Evolutionary conservation across 2,329 filamentous ascomycete species (phyloP).

Genomic region (Epichloe hybrida): DNA sequence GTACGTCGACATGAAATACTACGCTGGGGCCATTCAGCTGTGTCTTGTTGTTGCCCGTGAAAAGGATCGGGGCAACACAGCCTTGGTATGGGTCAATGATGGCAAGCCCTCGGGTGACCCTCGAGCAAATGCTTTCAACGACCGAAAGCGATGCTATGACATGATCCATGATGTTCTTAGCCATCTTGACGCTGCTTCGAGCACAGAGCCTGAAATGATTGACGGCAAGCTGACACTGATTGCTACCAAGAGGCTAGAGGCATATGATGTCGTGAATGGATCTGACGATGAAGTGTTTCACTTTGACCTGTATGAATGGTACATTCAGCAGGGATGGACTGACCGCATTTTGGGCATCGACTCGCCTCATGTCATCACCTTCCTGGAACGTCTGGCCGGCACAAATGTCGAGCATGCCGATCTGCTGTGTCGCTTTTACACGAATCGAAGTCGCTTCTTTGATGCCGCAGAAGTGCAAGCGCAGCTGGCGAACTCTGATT

Average conservation of each 20-base stretch:
- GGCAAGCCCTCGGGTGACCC: constrained; percentile 59
- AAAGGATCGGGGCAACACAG: constrained; percentile 75
- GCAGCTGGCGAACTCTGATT: constrained; percentile 70
- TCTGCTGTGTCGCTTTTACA: constrained; percentile 84
- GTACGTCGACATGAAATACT: constrained; percentile 75
- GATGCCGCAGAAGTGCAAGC: constrained; percentile 80
- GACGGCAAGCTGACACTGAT: constrained; percentile 68
- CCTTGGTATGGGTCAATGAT: constrained; percentile 77
- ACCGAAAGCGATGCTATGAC: constrained; percentile 68
- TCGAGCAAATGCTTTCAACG: constrained; percentile 52
- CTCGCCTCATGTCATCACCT: constrained; percentile 74
- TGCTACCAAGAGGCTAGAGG: constrained; percentile 69
- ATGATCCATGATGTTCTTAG: constrained; percentile 74
- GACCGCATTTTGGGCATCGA: constrained; percentile 76
- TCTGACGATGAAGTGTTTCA: constrained; percentile 91
- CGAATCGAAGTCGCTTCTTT: constrained; percentile 69
- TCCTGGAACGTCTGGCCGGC: constrained; percentile 63
- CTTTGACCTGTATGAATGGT: constrained; percentile 96
- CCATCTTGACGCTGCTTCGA: constrained; percentile 60
- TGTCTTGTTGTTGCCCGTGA: constrained; percentile 72
- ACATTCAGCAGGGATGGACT: constrained; percentile 70
- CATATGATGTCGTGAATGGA: constrained; percentile 77
- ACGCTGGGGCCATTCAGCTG: constrained; percentile 82
- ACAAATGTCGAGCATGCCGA: constrained; percentile 70
- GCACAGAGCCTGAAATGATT: constrained; percentile 53